phyloP scores from a whole-genome alignment of 164 flowering plant genomes.

The Liquidambar formosana region DNA sequence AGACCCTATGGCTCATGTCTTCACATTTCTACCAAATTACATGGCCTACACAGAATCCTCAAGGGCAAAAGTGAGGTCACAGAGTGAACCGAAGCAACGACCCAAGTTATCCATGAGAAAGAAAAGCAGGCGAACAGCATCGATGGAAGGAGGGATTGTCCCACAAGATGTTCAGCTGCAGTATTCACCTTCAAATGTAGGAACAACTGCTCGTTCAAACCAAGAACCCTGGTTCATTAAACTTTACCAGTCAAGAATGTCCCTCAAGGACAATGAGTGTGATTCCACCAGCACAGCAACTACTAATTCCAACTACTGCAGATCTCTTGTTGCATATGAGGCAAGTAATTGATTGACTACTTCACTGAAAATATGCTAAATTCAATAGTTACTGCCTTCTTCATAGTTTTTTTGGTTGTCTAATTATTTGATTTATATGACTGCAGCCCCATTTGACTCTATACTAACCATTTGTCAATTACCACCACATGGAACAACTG shows the following conservation, averaged over 20 bases:
- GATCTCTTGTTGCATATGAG: slow-evolving; percentile 16
- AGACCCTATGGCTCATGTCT: not conserved
- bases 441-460: slow-evolving; percentile 20
- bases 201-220: not conserved
- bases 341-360: slow-evolving; percentile 2
- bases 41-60: slow-evolving; percentile 54
- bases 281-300: slow-evolving; percentile 7
- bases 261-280: not conserved
- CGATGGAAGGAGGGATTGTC: slow-evolving; percentile 11
- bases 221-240: slow-evolving; percentile 29
- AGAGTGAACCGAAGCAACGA: slow-evolving; percentile 47
- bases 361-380: too few species aligned
- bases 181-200: slow-evolving; percentile 2
- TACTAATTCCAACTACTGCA: slow-evolving; percentile 13
- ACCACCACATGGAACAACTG: not conserved
- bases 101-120: slow-evolving; percentile 14
- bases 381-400: not conserved
- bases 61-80: slow-evolving; percentile 46
- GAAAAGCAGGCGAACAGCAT: slow-evolving; percentile 14
- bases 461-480: slow-evolving; percentile 3
- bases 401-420: not conserved
- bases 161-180: slow-evolving; percentile 1
- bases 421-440: not conserved
- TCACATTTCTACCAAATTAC: slow-evolving; percentile 27
- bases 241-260: slow-evolving; percentile 14